Conservation (phyloP, 495 filamentous ascomycete species). For the Aspergillus nanangensis region DNA sequence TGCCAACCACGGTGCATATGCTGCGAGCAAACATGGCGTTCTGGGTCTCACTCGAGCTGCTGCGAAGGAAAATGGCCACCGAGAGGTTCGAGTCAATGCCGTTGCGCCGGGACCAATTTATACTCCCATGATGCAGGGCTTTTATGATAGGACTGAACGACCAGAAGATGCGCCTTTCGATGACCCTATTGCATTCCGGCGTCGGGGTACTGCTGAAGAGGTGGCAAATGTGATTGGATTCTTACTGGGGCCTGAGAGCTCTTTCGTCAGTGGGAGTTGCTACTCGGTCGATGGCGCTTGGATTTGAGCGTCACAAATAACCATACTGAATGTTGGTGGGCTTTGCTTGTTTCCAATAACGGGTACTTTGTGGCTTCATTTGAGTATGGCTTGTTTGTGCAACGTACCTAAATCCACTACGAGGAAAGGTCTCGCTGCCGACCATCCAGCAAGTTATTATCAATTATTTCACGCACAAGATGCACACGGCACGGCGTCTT, state of each 20-base stretch:
- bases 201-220: constrained; percentile 43
- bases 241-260: constrained; percentile 31
- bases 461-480: not conserved
- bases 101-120: not conserved
- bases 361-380: not conserved
- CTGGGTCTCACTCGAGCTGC: not conserved
- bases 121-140: not conserved
- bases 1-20: not conserved
- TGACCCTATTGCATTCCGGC: constrained; percentile 26
- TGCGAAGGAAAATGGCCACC: not conserved
- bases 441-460: not conserved
- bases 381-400: not conserved
- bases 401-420: not conserved
- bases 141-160: not conserved
- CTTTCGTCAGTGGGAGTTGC: constrained; percentile 41
- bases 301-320: not conserved
- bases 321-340: not conserved
- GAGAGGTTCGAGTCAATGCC: constrained; percentile 1
- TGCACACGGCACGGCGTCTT: too few species aligned
- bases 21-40: not conserved
- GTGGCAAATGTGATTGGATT: constrained; percentile 43
- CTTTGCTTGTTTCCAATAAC: not conserved
- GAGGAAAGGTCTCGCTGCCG: not conserved
- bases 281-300: not conserved
- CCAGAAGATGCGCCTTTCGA: not conserved